A percentile compares a stretch with the other conserved stretches of the same genome.
phyloP scores from a whole-genome alignment of 2,329 filamentous ascomycete species.

The Elsinoe australis region DNA sequence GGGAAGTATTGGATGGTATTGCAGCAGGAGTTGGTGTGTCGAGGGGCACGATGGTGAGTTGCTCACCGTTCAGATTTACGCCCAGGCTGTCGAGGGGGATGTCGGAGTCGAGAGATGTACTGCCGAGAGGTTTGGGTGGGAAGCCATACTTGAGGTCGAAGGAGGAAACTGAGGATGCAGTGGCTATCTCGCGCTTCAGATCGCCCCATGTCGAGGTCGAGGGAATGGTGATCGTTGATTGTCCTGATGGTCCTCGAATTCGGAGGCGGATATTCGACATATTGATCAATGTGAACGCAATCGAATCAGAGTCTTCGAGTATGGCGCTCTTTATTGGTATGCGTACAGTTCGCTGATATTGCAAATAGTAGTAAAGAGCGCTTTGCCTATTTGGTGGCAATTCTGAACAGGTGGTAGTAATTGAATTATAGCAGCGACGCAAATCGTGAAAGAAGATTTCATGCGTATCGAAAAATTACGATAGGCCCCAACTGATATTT shows the following conservation, averaged over 20 bases:
- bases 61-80: conserved; percentile 58
- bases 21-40: conserved; percentile 30
- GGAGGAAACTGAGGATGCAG: conserved; percentile 55
- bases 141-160: conserved; percentile 81
- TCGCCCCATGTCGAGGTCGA: conserved; percentile 59
- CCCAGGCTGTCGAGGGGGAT: conserved; percentile 50
- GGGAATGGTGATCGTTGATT: conserved; percentile 60
- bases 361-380: too few species aligned
- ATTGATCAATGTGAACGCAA: too few species aligned
- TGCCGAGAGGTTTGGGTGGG: conserved; percentile 63
- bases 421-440: too few species aligned
- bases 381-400: too few species aligned
- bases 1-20: too few species aligned
- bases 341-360: too few species aligned
- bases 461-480: too few species aligned
- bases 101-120: conserved; percentile 45
- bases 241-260: conserved; percentile 66
- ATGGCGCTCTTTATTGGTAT: too few species aligned
- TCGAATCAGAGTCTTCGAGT: too few species aligned
- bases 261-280: conserved; percentile 58
- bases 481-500: too few species aligned
- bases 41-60: conserved; percentile 53
- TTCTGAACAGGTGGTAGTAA: too few species aligned
- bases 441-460: too few species aligned
- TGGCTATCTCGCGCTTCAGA: conserved; percentile 53